Percentiles rank a stretch among this genome's conserved stretches.
Conservation (phyloP, 805 yeast species). For the Yarrowia yakushimensis region DNA sequence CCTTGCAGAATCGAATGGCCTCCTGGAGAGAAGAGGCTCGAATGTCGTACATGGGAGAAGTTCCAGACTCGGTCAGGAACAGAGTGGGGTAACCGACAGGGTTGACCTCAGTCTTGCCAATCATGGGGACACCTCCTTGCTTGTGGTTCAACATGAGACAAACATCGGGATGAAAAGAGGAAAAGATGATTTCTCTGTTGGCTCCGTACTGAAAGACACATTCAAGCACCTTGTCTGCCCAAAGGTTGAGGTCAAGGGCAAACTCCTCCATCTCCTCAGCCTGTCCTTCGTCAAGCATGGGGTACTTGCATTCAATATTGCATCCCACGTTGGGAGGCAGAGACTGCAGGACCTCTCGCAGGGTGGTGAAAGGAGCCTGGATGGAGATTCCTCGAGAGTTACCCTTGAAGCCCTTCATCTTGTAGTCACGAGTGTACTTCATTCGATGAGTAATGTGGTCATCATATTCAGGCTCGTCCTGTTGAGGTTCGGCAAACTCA, state of each 20-base stretch:
- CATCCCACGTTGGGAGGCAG: constrained; percentile 84
- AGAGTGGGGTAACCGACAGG: constrained; percentile 37
- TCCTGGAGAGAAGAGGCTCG: constrained; percentile 84
- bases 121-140: constrained; percentile 88
- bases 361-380: constrained; percentile 87
- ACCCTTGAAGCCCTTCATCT: constrained; percentile 84
- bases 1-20: constrained; percentile 84
- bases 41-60: constrained; percentile 79
- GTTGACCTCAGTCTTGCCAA: background rate
- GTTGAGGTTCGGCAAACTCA: background rate
- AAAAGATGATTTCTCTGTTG: constrained; percentile 82
- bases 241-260: constrained; percentile 76
- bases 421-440: constrained; percentile 86
- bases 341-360: constrained; percentile 76
- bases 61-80: constrained; percentile 86
- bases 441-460: constrained; percentile 39
- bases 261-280: constrained; percentile 82
- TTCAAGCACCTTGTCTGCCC: constrained; percentile 82
- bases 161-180: constrained; percentile 92
- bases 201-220: constrained; percentile 72
- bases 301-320: constrained; percentile 91
- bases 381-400: constrained; percentile 83
- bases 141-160: constrained; percentile 81
- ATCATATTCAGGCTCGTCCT: background rate
- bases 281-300: constrained; percentile 91